phyloP scores from a whole-genome alignment of 768 basidiomycete species.

The Artomyces pyxidatus region DNA sequence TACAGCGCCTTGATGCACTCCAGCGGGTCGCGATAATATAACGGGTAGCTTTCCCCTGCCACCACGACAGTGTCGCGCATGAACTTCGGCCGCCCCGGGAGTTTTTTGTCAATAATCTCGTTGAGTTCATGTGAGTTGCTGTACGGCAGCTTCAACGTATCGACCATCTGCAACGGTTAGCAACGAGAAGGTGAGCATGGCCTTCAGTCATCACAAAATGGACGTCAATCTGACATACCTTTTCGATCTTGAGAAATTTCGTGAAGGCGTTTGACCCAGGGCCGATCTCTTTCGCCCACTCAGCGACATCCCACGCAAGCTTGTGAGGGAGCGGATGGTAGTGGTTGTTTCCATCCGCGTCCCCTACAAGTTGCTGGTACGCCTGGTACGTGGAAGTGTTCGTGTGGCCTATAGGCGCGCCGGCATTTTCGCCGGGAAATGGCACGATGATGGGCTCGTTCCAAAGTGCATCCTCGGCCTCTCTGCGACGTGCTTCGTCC shows the following conservation, averaged over 20 bases:
- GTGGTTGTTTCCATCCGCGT: too few species aligned
- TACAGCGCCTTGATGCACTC: neutral
- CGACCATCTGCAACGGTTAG: neutral
- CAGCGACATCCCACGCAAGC: neutral
- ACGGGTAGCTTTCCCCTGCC: neutral
- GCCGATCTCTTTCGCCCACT: neutral
- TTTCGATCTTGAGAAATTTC: neutral
- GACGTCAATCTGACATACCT: neutral
- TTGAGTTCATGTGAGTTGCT: neutral
- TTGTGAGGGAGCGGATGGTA: neutral
- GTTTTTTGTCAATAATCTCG: neutral
- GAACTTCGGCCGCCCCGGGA: neutral
- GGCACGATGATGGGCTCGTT: too few species aligned
- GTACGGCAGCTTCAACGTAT: neutral
- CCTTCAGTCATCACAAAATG: neutral
- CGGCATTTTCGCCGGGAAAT: too few species aligned
- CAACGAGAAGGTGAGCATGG: neutral
- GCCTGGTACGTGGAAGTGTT: too few species aligned
- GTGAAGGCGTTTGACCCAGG: neutral
- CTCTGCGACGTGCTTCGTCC: too few species aligned
- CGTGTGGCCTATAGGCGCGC: too few species aligned
- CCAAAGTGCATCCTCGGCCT: too few species aligned
- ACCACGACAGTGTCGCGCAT: neutral
- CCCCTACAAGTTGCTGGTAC: too few species aligned
- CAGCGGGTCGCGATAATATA: conserved; percentile 1